These are phyloP conservation scores for Hypoxylon sp. DNA, from an alignment of 2,329 filamentous ascomycete genomes.

Conservation along the genomic window DNA sequence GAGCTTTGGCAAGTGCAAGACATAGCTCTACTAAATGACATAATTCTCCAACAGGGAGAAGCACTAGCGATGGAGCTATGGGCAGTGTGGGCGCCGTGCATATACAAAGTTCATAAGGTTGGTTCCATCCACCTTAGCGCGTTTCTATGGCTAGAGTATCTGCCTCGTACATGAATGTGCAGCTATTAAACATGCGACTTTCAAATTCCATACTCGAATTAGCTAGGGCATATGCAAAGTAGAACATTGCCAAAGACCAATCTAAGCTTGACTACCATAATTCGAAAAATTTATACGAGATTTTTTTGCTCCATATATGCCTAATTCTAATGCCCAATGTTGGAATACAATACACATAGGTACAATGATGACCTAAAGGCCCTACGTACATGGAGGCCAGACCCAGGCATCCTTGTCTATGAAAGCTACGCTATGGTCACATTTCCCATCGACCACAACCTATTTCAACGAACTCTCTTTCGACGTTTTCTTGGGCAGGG, in stretches of 20 bases:
- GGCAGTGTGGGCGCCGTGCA: constrained; percentile 19
- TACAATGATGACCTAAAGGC: constrained; percentile 27
- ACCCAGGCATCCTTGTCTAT: constrained; percentile 30
- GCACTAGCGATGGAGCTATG: constrained; percentile 30
- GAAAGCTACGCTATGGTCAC: constrained; percentile 35
- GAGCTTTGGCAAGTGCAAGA: constrained; percentile 15
- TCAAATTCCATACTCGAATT: constrained; percentile 5
- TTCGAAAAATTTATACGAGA: background rate
- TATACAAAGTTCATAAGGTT: background rate
- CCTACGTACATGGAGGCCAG: background rate
- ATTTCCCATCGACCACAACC: constrained; percentile 31
- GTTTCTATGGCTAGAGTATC: constrained; percentile 21
- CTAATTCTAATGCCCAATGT: constrained; percentile 7
- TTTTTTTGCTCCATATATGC: background rate
- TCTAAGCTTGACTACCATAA: constrained; percentile 1
- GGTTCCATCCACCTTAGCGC: constrained; percentile 11
- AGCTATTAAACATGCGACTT: constrained; percentile 27
- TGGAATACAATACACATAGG: background rate
- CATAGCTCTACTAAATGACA: constrained; percentile 30
- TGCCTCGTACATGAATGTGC: constrained; percentile 11
- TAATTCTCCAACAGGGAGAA: constrained; percentile 31
- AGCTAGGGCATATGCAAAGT: constrained; percentile 5
- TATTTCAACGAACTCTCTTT: constrained; percentile 34
- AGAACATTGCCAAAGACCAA: constrained; percentile 9
- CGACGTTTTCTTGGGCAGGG: constrained; percentile 31